Conservation (phyloP, 148 eudicot genomes). For the Chenopodium suecicum region DNA sequence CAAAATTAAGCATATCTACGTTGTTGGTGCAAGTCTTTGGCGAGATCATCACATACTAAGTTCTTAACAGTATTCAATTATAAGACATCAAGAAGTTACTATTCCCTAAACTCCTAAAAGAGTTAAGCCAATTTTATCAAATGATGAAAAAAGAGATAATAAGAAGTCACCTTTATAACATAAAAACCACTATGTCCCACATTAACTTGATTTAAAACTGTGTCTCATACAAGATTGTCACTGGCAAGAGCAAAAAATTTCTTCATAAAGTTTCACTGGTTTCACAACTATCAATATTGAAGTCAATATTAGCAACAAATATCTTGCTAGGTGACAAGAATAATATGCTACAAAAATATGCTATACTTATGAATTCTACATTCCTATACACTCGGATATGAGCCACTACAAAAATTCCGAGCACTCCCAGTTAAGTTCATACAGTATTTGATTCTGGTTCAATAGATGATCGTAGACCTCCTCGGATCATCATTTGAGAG, state of each 20-base stretch:
- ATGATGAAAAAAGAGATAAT: too few relatives aligned
- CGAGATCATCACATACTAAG: too few relatives aligned
- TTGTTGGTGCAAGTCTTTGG: too few relatives aligned
- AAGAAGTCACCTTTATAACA: too few relatives aligned
- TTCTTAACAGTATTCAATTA: too few relatives aligned
- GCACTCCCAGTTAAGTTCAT: constrained; percentile 5
- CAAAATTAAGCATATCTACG: too few relatives aligned
- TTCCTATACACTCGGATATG: constrained; percentile 16
- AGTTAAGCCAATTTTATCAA: too few relatives aligned
- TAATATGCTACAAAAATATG: constrained; percentile 26
- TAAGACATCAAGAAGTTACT: too few relatives aligned
- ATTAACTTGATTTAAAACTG: too few relatives aligned
- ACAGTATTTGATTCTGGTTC: constrained; percentile 43
- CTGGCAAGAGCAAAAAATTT: background rate
- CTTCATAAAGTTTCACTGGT: background rate
- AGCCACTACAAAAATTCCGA: constrained; percentile 21
- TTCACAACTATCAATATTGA: background rate
- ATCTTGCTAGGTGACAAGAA: background rate
- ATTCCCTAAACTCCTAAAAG: too few relatives aligned
- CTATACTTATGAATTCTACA: background rate
- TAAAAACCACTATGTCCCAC: background rate
- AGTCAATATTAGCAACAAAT: background rate
- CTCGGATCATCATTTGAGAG: constrained; percentile 41
- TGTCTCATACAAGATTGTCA: background rate
- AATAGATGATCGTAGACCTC: constrained; percentile 38